These are phyloP conservation scores for Pseudognaphalium luteoalbum DNA, from an alignment of 129 eudicot genomes.

Conservation along the genomic window DNA sequence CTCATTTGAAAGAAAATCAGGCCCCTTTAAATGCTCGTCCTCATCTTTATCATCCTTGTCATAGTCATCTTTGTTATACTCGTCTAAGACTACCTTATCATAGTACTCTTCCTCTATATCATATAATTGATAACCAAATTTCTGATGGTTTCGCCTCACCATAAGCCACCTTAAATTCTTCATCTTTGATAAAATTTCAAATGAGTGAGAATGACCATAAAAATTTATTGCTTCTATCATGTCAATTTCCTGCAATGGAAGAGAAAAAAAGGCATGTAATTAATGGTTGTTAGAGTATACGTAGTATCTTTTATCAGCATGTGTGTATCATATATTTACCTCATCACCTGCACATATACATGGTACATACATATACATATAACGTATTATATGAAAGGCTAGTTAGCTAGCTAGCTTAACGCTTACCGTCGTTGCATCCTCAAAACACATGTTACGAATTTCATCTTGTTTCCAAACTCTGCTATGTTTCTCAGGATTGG, in stretches of 20 bases:
- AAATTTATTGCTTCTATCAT: background rate
- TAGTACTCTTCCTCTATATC: no score
- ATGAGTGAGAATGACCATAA: background rate
- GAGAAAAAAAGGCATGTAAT: background rate
- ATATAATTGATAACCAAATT: no score
- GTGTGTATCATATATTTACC: background rate
- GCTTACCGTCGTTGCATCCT: background rate
- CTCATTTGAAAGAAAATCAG: background rate
- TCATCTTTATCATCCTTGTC: background rate
- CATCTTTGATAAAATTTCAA: background rate
- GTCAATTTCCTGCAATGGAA: background rate
- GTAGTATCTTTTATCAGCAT: background rate
- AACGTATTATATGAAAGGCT: background rate
- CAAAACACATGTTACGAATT: background rate
- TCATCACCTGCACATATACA: background rate
- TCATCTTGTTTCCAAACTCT: background rate
- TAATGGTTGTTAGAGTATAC: background rate
- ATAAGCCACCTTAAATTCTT: slow-evolving; percentile 17
- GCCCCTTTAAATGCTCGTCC: background rate
- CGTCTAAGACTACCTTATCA: no score
- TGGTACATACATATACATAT: background rate
- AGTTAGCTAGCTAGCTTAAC: background rate
- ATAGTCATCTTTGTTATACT: background rate
- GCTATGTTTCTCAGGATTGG: background rate
- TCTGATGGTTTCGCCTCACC: background rate